Percentiles rank a stretch among this genome's conserved stretches.
Conservation (phyloP, 176 grass and related monocot genomes). For the Triticum urartu region DNA sequence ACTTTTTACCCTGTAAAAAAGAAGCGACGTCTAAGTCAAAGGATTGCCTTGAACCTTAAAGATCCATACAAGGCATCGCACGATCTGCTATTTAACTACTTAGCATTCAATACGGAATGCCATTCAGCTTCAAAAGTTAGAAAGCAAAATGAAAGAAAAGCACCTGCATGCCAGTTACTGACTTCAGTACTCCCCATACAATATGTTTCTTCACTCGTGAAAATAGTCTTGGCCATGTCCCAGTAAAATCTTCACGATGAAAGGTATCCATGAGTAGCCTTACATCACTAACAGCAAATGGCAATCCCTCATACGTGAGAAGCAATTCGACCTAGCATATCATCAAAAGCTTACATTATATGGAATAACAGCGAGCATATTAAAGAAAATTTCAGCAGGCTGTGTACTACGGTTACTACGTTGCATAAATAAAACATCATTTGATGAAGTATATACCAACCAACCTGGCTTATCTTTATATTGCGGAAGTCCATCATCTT, state of each 20-base stretch:
- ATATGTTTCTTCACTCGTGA: conserved; percentile 95
- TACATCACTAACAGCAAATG: conserved; percentile 82
- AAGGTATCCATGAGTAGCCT: conserved; percentile 98
- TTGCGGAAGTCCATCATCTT: conserved; percentile 89
- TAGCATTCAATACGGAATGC: conserved; percentile 7
- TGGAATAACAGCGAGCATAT: conserved; percentile 19
- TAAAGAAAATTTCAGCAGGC: conserved; percentile 32
- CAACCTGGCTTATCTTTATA: conserved; percentile 98
- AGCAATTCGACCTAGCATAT: conserved; percentile 89
- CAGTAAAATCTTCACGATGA: conserved; percentile 92
- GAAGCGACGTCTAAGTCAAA: conserved; percentile 25
- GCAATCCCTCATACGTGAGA: conserved; percentile 89
- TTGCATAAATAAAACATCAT: conserved; percentile 24
- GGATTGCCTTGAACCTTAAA: neutral
- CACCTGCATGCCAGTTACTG: conserved; percentile 96
- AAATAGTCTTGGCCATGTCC: conserved; percentile 89
- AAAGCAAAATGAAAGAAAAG: conserved; percentile 35
- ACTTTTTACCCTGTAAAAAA: conserved; percentile 84
- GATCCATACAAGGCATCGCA: conserved; percentile 24
- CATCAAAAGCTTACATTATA: conserved; percentile 25
- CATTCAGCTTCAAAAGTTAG: conserved; percentile 3
- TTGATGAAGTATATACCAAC: conserved; percentile 43
- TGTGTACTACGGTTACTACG: conserved; percentile 14
- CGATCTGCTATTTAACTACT: conserved; percentile 15
- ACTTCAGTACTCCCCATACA: conserved; percentile 93